phyloP scores from a whole-genome alignment of 2,329 filamentous ascomycete species.

The Neonectria coccinea region DNA sequence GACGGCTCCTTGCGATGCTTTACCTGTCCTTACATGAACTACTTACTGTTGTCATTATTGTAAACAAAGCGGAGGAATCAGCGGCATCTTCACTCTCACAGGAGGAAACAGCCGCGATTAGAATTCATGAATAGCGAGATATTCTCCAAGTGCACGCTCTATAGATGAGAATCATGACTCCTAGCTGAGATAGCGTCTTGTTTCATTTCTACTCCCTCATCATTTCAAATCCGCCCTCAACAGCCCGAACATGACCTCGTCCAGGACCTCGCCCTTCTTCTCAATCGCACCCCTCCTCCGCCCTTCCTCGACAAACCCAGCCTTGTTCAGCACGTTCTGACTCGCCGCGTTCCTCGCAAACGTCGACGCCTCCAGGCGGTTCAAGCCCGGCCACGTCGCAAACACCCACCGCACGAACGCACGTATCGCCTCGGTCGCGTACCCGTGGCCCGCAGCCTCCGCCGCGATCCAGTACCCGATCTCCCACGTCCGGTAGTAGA shows the following conservation, averaged over 20 bases:
- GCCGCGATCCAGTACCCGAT: conserved; percentile 62
- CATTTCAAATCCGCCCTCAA: conserved; percentile 51
- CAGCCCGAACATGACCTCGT: conserved; percentile 54
- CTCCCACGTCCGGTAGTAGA: conserved; percentile 59
- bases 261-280: conserved; percentile 57
- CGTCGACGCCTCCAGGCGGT: conserved; percentile 56
- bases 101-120: too few species aligned
- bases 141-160: neutral
- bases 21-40: neutral
- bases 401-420: conserved; percentile 60
- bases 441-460: conserved; percentile 59
- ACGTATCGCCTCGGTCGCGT: conserved; percentile 54
- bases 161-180: neutral
- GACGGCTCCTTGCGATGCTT: neutral
- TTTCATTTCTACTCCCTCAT: conserved; percentile 1
- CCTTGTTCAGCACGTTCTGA: conserved; percentile 55
- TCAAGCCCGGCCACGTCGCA: conserved; percentile 52
- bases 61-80: neutral
- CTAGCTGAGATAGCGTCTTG: neutral
- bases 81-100: neutral
- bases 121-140: neutral
- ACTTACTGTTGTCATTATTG: neutral
- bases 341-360: conserved; percentile 57
- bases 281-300: conserved; percentile 53
- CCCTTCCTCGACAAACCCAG: conserved; percentile 60